phyloP scores from a whole-genome alignment of 768 basidiomycete species.

The Suillus decipiens region DNA sequence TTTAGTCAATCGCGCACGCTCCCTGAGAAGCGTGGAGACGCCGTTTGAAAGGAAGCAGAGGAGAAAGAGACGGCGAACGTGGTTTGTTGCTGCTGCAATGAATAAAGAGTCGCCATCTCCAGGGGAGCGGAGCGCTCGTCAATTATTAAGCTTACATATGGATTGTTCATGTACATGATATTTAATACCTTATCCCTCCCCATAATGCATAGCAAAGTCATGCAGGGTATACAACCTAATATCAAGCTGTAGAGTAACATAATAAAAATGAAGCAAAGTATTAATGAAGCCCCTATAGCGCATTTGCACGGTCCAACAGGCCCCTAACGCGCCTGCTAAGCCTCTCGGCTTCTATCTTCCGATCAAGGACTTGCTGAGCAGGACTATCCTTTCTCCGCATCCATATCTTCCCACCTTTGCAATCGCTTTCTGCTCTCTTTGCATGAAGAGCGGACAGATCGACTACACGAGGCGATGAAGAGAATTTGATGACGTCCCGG shows the following conservation, averaged over 20 bases:
- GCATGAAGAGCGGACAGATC: slow-evolving; percentile 70
- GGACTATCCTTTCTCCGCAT: slow-evolving; percentile 79
- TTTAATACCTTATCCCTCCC: not conserved
- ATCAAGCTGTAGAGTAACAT: slow-evolving; percentile 1
- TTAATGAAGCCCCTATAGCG: slow-evolving; percentile 11
- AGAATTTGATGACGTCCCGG: slow-evolving; percentile 85
- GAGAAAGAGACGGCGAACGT: no score
- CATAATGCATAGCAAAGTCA: not conserved
- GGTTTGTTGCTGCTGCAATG: no score
- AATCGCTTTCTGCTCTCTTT: slow-evolving; percentile 50
- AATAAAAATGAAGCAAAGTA: not conserved
- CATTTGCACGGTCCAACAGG: slow-evolving; percentile 65
- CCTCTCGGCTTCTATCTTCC: slow-evolving; percentile 74
- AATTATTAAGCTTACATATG: not conserved
- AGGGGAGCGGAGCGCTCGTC: no score
- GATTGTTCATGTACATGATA: not conserved
- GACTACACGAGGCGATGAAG: slow-evolving; percentile 81
- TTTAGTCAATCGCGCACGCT: no score
- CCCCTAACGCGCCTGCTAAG: slow-evolving; percentile 70
- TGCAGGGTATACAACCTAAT: slow-evolving; percentile 5
- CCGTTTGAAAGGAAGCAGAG: no score
- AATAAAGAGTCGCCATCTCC: no score
- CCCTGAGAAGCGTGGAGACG: no score
- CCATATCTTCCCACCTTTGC: slow-evolving; percentile 60
- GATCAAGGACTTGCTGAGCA: slow-evolving; percentile 76